These are phyloP conservation scores for Lasiosphaeriaceae sp. DNA, from an alignment of 495 filamentous ascomycete species.

Conservation along the genomic window DNA sequence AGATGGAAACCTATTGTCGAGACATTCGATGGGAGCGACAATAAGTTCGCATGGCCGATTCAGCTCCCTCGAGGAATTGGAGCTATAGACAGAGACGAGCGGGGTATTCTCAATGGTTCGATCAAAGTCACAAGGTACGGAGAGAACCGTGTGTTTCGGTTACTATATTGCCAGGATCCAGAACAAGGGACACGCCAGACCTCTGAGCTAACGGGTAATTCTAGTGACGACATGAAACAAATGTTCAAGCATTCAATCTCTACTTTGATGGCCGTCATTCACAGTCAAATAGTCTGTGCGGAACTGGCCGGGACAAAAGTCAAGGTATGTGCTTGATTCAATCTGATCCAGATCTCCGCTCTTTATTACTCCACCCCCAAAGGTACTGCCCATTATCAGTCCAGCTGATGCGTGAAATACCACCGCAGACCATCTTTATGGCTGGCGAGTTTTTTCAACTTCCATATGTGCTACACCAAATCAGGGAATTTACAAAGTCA, in stretches of 20 bases:
- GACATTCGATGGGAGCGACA: neutral
- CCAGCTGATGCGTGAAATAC: neutral
- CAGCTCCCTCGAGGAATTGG: constrained; percentile 3
- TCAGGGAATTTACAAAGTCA: neutral
- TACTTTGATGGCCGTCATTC: neutral
- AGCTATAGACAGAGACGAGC: neutral
- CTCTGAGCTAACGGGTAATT: no score
- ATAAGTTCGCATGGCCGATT: neutral
- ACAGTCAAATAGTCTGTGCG: neutral
- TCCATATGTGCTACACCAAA: neutral
- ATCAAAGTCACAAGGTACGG: neutral
- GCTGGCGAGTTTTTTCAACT: neutral
- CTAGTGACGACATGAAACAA: neutral
- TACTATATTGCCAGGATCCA: no score
- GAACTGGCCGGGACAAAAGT: neutral
- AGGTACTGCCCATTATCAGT: no score
- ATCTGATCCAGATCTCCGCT: no score
- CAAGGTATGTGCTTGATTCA: neutral
- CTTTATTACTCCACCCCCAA: no score
- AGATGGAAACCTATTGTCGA: neutral
- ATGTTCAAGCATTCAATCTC: neutral
- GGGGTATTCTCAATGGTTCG: neutral
- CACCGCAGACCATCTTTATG: neutral
- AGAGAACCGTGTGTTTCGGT: no score
- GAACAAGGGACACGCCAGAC: no score